Base-by-base conservation (phyloP, 257 asterid genomes). In the Ballota nigra region DNA sequence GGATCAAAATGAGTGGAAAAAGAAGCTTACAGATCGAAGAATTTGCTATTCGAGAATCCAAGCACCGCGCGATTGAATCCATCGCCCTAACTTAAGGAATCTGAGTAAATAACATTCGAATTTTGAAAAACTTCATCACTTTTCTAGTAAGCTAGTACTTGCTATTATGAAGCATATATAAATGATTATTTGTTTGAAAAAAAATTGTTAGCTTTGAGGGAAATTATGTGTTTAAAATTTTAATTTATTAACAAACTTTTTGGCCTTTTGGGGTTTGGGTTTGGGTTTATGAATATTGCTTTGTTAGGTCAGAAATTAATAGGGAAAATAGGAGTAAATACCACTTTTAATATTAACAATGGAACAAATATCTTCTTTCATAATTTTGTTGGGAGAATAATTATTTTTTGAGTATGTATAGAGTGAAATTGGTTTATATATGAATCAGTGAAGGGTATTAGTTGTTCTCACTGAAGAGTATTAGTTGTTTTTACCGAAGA, bases 1-100 rank as follows among this genome's bases (percentile, higher is more conserved):
- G 22, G 58, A 71, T 59, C 36, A 16, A 52, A 74, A 33, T 63
- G 71, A 75, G 74, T 66, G 62, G 62, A 26, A 49, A 79, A 49
- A 6, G 41, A 68, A 80, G 73, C 89, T 84, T 78, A 77, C 86
- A 76, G 87, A 85, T 82, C 89, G 84, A 80, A 70, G 76, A 82
- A 73, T 33, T 63, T 63, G 75, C 70, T 63, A 20, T 33, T 60
- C 47, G 73, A 64, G 81, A 70, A 66, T 66, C 82, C 77, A 75
- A 61, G 73, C 28, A 31, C 67, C 76, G 61, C 40, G 75, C 58
- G 78, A 24, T 78, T 36, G 75, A 82, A 75, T 82, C 86, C 90
- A 80, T 82, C 76, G 74, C 76, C 80, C 75, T 55, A 69, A 70
- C 74, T 72, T 41, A 23, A 65, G 76, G 75, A 69, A 72, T 73